Base-by-base conservation (phyloP, 2,329 filamentous ascomycete genomes). In the Beauveria asiatica region DNA sequence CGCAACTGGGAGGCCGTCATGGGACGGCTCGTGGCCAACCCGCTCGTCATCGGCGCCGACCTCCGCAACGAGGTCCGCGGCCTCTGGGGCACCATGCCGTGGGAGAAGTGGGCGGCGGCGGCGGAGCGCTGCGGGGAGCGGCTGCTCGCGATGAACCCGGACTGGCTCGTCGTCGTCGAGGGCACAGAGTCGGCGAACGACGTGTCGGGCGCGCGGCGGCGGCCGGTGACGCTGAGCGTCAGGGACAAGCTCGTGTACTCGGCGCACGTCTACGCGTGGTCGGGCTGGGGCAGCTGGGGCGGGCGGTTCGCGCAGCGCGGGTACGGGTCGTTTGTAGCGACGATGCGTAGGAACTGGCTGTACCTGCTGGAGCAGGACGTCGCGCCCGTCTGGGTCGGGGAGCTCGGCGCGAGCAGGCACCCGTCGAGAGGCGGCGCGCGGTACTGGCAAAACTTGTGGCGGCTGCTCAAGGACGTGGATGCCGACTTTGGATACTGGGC, bases 401-500 rank as follows among this genome's bases (percentile, higher is more conserved):
- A 89, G 73, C 81, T 88, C 62, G 85, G 86, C 1, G 81, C 82
- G 27, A 81, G 84, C 19, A 73, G 74, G 53, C 63, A 70, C 6
- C 83, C 83, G 1, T 77, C 76, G 39, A 72, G 77, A 9, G 83
- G 83, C 8, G 83, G 86, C 64, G 75, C 75, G 59, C 84, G 85
- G 66, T 89, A 88, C 73, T 88, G 85, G 86, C 71, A 73, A 48
- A 83, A 88, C 68, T 70, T 88, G 70, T 74, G 87, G 73, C 76
- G 75, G 30, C 86, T 80, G 69, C 75, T 88, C 61, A 78, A 78
- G 66, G 71, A 74, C 3, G 70, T 83, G 55, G 83, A 87, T 65
- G 83, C 82, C 10, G 85, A 88, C 65, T 87, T 86, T 74, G 86
- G 82, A 7, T 89, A 88, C 71, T 89, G 86, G 86, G 85, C 85